Base-by-base conservation (phyloP, 352 stramenopile species). In the Globisporangium paddicum region DNA sequence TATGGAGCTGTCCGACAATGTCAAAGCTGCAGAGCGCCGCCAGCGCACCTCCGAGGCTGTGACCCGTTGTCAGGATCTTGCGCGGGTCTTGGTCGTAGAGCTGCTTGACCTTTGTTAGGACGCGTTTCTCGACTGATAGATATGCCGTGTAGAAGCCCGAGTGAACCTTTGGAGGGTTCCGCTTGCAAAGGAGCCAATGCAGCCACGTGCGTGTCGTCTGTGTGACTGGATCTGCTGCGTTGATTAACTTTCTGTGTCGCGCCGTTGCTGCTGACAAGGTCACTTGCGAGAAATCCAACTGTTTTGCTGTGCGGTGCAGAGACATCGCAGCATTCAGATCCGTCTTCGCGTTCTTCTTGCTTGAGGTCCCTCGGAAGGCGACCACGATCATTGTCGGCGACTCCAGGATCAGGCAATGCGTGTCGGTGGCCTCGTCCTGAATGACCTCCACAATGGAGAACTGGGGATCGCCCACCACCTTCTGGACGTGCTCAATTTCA, bases 71-170 rank as follows among this genome's bases (percentile, higher is more conserved):
- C 18, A 76, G 21, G 35, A 79, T 71, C 19, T 53, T 58, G 1
- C 70, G 62, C 25, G 58, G 30, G 10, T 75, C 56, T 16, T 50
- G 45, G n/a, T 40, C 26, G 30, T 79, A 40, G 4, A 77, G 42
- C 9, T 47, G 32, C 23, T 58, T 57, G 8, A 79, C 50, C 0
- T 25, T 49, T 3, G 48, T 47, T 8, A 82, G 57, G 2, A 82
- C 73, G 13, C 57, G 58, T 28, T 62, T 58, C 8, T 70, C 60
- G 0, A 82, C 70, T 0, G 70, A 70, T 37, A 67, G 23, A 28
- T 76, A 82, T 9, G 73, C 73, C 3, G 52, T 30, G 42, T 76
- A 79, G 47, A 82, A 82, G 0, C 73, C 73, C 10, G 63, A 74
- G 46, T 79, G 73, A 2, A 82, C 73, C 48, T 68, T 69, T 3